Evolutionary conservation across 2,329 filamentous ascomycete species (phyloP), one percentile per base, ranked within the genome.

Genomic region (Aspergillus unguis): DNA sequence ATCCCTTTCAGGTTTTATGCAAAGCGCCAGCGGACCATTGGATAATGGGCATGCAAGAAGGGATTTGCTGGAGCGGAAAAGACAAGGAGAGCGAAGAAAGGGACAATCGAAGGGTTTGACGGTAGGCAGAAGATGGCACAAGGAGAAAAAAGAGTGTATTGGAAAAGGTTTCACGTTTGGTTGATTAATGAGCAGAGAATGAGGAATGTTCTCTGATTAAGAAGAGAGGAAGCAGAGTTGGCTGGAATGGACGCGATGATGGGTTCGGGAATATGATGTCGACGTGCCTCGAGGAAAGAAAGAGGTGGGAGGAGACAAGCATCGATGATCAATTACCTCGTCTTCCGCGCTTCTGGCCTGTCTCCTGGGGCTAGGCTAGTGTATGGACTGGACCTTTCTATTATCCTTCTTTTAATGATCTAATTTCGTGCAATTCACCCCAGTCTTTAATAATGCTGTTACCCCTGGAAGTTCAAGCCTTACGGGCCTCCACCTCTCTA

Each of bases 11-110:
- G 49, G 44, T 33, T 40, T 56, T 53, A 56, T 43, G 43, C 17
- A 32, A 36, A 56, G 40, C 52, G 49, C 52, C 36, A 37, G 44
- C 51, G 41, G 48, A 44, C 52, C 58, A 62, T 62, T 61, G 53
- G 52, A 42, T 31, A 40, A 52, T 36, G 36, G 11, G 38, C 31
- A 32, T 47, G 38, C 37, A 49, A 37, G 50, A 48, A 54, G 42
- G 40, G 48, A 32, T 29, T 33, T 38, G 41, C 36, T 41, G 11
- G 43, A 47, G 35, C 36, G 35, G 27, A 37, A 26, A 31, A 31
- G 40, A 44, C 27, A 44, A 63, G 29, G 43, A 62, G 47, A 56
- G 51, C 37, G 36, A 52, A 52, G 42, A 55, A 50, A 45, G 49
- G 55, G 53, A 55, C 38, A 33, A 28, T 41, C 44, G 48, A 48